A percentile compares a stretch with the other conserved stretches of the same genome.
phyloP scores from a whole-genome alignment of 768 basidiomycete genomes.

The Dentipellis sp. region DNA sequence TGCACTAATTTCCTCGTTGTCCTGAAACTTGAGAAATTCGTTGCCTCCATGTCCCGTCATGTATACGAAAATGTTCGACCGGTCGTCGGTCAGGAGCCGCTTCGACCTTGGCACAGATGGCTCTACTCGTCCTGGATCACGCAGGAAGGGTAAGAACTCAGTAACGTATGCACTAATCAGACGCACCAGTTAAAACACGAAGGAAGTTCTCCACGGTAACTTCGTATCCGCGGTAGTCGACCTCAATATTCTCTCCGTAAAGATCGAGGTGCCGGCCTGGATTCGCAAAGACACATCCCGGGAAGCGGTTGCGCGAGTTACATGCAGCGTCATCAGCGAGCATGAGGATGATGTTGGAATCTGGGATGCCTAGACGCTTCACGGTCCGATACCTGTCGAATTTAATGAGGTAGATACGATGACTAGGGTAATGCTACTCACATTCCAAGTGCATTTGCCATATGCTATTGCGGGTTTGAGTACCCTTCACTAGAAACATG shows the following conservation, averaged over 20 bases:
- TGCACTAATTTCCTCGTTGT: constrained; percentile 95
- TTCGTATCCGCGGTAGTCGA: constrained; percentile 97
- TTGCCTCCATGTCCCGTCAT: constrained; percentile 99
- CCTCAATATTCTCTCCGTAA: constrained; percentile 95
- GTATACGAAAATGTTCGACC: constrained; percentile 92
- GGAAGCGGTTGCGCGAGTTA: constrained; percentile 85
- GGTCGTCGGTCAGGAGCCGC: constrained; percentile 81
- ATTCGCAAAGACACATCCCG: constrained; percentile 90
- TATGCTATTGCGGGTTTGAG: constrained; percentile 52
- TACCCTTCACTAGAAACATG: not conserved
- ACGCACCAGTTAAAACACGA: constrained; percentile 79
- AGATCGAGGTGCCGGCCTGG: constrained; percentile 74
- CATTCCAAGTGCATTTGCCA: constrained; percentile 98
- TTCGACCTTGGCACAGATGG: constrained; percentile 85
- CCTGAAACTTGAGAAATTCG: constrained; percentile 98
- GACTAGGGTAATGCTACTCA: constrained; percentile 24
- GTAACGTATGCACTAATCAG: not conserved
- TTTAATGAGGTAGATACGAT: not conserved
- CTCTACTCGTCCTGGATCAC: constrained; percentile 66
- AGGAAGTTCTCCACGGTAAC: constrained; percentile 97
- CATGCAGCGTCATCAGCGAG: constrained; percentile 95
- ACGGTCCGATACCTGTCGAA: constrained; percentile 86
- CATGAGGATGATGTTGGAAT: constrained; percentile 99
- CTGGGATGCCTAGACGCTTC: constrained; percentile 94
- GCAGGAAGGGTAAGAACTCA: not conserved